Base-by-base conservation (phyloP, 2,329 filamentous ascomycete species). In the Claviceps sp. region DNA sequence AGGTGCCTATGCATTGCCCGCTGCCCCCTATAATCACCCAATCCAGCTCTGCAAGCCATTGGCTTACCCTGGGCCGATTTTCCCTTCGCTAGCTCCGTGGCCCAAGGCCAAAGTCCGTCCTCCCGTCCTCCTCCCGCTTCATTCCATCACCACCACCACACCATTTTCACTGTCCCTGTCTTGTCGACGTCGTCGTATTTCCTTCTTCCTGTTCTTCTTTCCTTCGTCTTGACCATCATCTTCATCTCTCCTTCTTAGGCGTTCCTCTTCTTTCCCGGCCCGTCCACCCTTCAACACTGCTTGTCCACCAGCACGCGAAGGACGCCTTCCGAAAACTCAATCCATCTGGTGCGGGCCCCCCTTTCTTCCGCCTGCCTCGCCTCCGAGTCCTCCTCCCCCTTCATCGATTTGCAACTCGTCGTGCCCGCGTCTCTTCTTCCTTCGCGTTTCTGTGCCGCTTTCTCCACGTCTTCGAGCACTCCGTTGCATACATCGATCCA, bases 291-390 rank as follows among this genome's bases (percentile, higher is more conserved):
- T 59, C 55, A n/a, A n/a, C 5, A 58, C 58, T 59, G 57, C 53
- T 50, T 52, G 46, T 56, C 54, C 57, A 52, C 51, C 58, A 56
- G 55, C 55, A 58, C 57, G 50, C 57, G 14, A 51, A 56, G 34
- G 50, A 52, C 55, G 54, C 54, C 52, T 54, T 55, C 53, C 55
- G 44, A 47, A 47, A 37, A 42, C 22, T 47, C 52, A 54, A 50
- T 50, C 43, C 47, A 40, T 46, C 52, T 55, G 57, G 58, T 58
- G 55, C 58, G 53, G 48, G 51, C 51, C 63, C 65, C 59, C 63
- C 63, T 67, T 67, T 66, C 61, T 60, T 63, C 30, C 56, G 51
- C 51, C 61, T 57, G 54, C 57, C 47, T 61, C 59, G 58, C 53
- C 55, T 58, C 57, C 59, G 52, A 55, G 50, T 54, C 54, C 48